Evolutionary conservation across 768 basidiomycete species (phyloP), one percentile per base, ranked within the genome.

Genomic region (Trametes maxima): DNA sequence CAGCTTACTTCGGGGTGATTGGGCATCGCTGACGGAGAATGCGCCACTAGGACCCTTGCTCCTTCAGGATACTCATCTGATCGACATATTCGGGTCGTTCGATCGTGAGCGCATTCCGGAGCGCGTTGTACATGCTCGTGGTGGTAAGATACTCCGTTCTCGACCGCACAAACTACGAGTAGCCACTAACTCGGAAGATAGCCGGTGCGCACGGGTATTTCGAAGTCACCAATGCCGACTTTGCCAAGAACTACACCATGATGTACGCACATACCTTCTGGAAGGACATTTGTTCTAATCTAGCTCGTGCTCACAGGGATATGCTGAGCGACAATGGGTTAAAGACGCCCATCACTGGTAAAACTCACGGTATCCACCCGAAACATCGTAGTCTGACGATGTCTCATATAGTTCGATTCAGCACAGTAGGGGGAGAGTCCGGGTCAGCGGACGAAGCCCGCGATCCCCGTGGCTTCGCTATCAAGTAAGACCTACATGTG

Each of bases 391-490:
- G 17, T 40, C n/a, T 49, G 6, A 48, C 51, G 25, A 22, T 25
- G 24, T 36, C 12, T 3, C 19, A 22, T 39, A 76, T 76, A 71
- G 76, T 81, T 11, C 77, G 85, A 17, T 83, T 85, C 73, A 80
- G 79, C 35, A 87, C 85, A 33, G 85, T 86, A 46, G 75, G 76
- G 14, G 82, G 84, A n/a, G 79, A 80, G 16, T 69, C 77, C 45
- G 84, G 84, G 16, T 77, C 76, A 22, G 76, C 82, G 1, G 84
- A 85, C 65, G 70, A 71, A 50, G 74, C 78, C 33, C 72, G 83
- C 36, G 83, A 86, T 57, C 78, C 83, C 5, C 75, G 84, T 59
- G 85, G 85, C 1, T 82, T 85, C 64, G 82, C 81, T 1, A 72
- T 77, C 24, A 77, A 83, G 73, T 78, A 75, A 42, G 78, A 62